Evolutionary conservation across 129 eudicot species (phyloP), one percentile per base, ranked within the genome.

Genomic region (Saposhnikovia divaricata): DNA sequence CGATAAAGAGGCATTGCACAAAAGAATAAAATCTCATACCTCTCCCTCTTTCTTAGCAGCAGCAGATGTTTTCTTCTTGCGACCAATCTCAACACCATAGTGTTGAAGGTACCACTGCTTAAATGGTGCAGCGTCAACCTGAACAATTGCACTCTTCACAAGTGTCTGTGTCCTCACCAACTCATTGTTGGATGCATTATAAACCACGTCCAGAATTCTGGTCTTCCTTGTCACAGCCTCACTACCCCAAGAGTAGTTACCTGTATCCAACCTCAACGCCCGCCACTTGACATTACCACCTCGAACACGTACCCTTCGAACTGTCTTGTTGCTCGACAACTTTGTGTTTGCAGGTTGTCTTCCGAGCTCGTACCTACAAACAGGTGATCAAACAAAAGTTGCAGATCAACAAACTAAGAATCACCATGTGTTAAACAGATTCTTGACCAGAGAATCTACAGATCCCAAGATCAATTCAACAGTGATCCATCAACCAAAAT

Each of bases 251-350:
- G 89, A 82, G 57, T 15, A 85, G 44, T 85, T 85, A 21, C 89
- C 89, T 9, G 86, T 82, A 55, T 85, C 83, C 86, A 85, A 82
- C 68, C 89, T 82, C 79, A 85, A 74, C 4, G 88, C 85, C 66
- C 88, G 46, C 88, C 88, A 85, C 46, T 85, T 85, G 57, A 85
- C 83, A 82, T 85, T 85, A 18, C 88, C 88, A 34, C 88, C 88
- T 27, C 88, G 81, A 18, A 85, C 85, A 21, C 88, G 77, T 19
- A 85, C 48, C 51, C 88, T 85, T 9, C 85, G 55, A 13, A 85
- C 88, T 6, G 85, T 85, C 68, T 85, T 85, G 76, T 85, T 74
- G 81, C 79, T 75, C 0, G 83, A 74, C 71, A 85, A 66, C 81
- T 85, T 85, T 6, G 87, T 85, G 51, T 85, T 85, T 63, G 87